These are phyloP conservation scores for Jatropha multifida DNA, from an alignment of 441 rosid genomes.

Conservation along the genomic window DNA sequence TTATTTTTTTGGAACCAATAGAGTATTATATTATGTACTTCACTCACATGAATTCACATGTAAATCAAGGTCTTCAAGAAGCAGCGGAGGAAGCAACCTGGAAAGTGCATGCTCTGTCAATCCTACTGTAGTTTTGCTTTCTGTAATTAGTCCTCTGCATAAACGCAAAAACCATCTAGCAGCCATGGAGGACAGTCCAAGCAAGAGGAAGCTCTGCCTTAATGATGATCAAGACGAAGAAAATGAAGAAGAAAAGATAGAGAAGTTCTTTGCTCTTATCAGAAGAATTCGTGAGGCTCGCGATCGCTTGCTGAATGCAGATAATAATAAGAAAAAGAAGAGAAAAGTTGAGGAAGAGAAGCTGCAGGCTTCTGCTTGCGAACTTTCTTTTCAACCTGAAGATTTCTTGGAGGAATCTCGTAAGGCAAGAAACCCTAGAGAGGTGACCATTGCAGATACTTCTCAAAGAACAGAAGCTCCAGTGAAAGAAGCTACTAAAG, in stretches of 20 bases:
- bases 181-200: slow-evolving; percentile 18
- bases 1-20: no score
- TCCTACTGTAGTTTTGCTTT: background rate
- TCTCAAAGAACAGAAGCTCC: slow-evolving; percentile 2
- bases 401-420: slow-evolving; percentile 30
- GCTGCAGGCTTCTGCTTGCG: slow-evolving; percentile 24
- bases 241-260: slow-evolving; percentile 34
- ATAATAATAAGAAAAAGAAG: background rate
- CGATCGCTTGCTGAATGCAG: slow-evolving; percentile 12
- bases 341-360: slow-evolving; percentile 13
- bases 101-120: background rate
- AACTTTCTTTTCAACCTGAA: slow-evolving; percentile 37
- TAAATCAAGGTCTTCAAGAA: background rate
- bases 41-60: no score
- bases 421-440: background rate
- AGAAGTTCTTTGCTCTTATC: slow-evolving; percentile 36
- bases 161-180: background rate
- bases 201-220: slow-evolving; percentile 20
- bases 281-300: slow-evolving; percentile 31
- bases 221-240: slow-evolving; percentile 16
- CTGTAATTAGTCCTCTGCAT: background rate
- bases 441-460: background rate
- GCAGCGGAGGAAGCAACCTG: slow-evolving; percentile 27
- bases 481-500: slow-evolving; percentile 12
- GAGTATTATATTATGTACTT: no score